Evolutionary conservation across 306 rosid species (phyloP).

Genomic region (Arachis stenosperma): DNA sequence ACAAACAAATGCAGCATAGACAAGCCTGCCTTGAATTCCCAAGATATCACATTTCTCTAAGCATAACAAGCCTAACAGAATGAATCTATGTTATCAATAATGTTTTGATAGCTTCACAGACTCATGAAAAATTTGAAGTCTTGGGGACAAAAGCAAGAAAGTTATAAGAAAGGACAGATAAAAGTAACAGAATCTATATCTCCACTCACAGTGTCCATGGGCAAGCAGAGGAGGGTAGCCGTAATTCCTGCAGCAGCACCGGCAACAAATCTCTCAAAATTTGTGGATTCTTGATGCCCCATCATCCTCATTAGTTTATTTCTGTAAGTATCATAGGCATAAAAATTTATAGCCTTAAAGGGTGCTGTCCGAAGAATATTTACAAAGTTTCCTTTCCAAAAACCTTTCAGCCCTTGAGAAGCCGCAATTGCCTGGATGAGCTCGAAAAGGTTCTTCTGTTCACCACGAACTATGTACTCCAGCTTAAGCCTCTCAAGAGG

Average conservation of each 20-base stretch:
- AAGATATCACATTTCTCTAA: slow-evolving; percentile 8
- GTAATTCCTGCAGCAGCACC: slow-evolving; percentile 97
- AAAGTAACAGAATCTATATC: slow-evolving; percentile 14
- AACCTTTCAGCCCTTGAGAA: slow-evolving; percentile 91
- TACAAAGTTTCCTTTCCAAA: slow-evolving; percentile 95
- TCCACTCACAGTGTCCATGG: slow-evolving; percentile 86
- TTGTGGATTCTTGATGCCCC: slow-evolving; percentile 72
- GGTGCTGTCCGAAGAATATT: slow-evolving; percentile 96
- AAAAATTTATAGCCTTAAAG: slow-evolving; percentile 89
- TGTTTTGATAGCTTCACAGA: slow-evolving; percentile 26
- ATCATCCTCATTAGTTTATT: slow-evolving; percentile 58
- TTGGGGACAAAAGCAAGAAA: slow-evolving; percentile 29
- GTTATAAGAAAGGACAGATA: slow-evolving; percentile 16
- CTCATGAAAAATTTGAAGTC: background rate
- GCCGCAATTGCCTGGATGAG: slow-evolving; percentile 70
- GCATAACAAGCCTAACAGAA: slow-evolving; percentile 26
- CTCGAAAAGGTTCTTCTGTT: slow-evolving; percentile 64
- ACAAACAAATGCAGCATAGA: slow-evolving; percentile 10
- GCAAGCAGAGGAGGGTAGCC: slow-evolving; percentile 87
- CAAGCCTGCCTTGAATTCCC: slow-evolving; percentile 21
- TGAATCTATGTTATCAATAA: background rate
- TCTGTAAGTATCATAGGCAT: slow-evolving; percentile 87
- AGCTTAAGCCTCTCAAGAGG: slow-evolving; percentile 98
- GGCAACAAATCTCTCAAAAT: slow-evolving; percentile 86
- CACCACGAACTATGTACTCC: slow-evolving; percentile 93